A percentile compares a stretch with the other conserved stretches of the same genome.
Conservation (phyloP, 495 filamentous ascomycete genomes). For the Penicillium fimorum region DNA sequence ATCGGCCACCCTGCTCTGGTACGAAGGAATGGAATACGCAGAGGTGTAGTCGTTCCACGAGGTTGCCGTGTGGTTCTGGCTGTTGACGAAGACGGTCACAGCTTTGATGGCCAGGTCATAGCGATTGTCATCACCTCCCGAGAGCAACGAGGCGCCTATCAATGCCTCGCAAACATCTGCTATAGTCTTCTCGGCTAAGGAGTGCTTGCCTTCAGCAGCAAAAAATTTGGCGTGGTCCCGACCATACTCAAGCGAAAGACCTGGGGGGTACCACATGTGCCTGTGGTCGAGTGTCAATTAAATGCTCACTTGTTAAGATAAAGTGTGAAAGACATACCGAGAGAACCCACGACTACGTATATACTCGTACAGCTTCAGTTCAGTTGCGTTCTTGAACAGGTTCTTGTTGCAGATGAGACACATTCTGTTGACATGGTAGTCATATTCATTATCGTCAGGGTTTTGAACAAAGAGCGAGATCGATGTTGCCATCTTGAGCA, state of each 20-base stretch:
- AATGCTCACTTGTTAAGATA: neutral
- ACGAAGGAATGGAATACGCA: constrained; percentile 68
- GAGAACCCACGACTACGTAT: constrained; percentile 82
- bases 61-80: constrained; percentile 62
- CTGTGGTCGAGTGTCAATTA: constrained; percentile 19
- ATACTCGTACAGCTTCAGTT: constrained; percentile 66
- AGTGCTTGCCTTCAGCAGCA: constrained; percentile 55
- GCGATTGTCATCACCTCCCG: constrained; percentile 51
- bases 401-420: constrained; percentile 89
- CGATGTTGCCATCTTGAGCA: constrained; percentile 93
- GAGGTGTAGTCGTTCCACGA: constrained; percentile 69
- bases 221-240: constrained; percentile 57
- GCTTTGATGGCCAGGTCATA: constrained; percentile 83
- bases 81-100: constrained; percentile 72
- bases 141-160: constrained; percentile 84
- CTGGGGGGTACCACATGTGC: constrained; percentile 76
- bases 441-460: constrained; percentile 77
- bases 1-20: constrained; percentile 56
- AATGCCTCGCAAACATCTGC: constrained; percentile 97
- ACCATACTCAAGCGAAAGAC: constrained; percentile 61
- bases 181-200: constrained; percentile 82
- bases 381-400: constrained; percentile 70
- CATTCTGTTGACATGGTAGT: constrained; percentile 91
- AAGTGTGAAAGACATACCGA: constrained; percentile 41
- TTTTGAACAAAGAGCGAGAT: constrained; percentile 75